These are phyloP conservation scores for Mycena galericulata DNA, from an alignment of 768 basidiomycete genomes.

Conservation along the genomic window DNA sequence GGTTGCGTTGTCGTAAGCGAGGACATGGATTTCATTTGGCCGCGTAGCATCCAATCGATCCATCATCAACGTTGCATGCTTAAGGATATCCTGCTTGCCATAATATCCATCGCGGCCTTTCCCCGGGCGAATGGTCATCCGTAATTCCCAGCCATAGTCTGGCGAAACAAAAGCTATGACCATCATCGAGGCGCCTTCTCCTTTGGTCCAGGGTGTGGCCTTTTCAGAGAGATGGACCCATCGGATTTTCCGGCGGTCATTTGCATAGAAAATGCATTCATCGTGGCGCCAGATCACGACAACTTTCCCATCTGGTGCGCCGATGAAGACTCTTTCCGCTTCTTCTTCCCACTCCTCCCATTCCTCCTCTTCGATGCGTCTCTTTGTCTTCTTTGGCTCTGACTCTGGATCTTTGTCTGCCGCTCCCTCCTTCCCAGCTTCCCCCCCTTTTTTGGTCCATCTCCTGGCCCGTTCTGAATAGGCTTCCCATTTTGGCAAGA, in stretches of 20 bases:
- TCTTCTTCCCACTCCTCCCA: too few relatives aligned
- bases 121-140: background rate
- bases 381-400: background rate
- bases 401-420: background rate
- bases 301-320: constrained; percentile 11
- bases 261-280: constrained; percentile 48
- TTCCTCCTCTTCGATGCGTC: too few relatives aligned
- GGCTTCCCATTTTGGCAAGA: constrained; percentile 35
- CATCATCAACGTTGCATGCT: background rate
- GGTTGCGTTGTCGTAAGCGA: background rate
- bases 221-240: constrained; percentile 38
- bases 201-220: constrained; percentile 44
- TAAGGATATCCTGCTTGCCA: background rate
- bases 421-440: too few relatives aligned
- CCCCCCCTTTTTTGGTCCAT: background rate
- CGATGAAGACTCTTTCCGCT: background rate
- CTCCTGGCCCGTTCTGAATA: constrained; percentile 22
- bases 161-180: constrained; percentile 45
- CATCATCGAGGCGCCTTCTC: constrained; percentile 45
- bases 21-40: background rate
- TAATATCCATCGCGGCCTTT: background rate
- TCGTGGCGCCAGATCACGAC: constrained; percentile 43
- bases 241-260: constrained; percentile 39
- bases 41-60: background rate
- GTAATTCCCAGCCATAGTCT: constrained; percentile 36